A percentile compares a stretch with the other conserved stretches of the same genome.
Conservation (phyloP, 1,284 basidiomycete species). For the Xanthoconium separans region DNA sequence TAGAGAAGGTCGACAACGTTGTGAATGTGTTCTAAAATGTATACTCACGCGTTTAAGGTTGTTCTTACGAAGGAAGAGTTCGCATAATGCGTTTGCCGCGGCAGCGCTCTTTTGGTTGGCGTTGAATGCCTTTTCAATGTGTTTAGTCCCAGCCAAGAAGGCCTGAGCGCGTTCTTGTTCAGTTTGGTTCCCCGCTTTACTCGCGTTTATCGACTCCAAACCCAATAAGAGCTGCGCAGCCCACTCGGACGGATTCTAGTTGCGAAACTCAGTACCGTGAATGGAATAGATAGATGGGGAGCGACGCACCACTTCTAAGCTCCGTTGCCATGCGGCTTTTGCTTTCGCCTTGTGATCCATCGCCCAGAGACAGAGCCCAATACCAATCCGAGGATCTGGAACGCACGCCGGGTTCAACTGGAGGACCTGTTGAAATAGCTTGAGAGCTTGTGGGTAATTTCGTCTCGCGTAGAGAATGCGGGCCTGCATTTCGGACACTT, state of each 20-base stretch:
- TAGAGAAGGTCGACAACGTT: slow-evolving; percentile 30
- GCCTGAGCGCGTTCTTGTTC: slow-evolving; percentile 61
- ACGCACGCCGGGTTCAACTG: slow-evolving; percentile 71
- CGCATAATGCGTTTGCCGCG: slow-evolving; percentile 75
- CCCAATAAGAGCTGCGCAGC: slow-evolving; percentile 79
- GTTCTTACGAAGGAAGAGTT: slow-evolving; percentile 69
- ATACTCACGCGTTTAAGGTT: slow-evolving; percentile 50
- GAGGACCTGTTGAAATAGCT: slow-evolving; percentile 83
- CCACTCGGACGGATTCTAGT: slow-evolving; percentile 76
- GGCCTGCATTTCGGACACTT: slow-evolving; percentile 46
- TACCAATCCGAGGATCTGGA: slow-evolving; percentile 91
- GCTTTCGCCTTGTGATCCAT: slow-evolving; percentile 80
- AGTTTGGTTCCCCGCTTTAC: slow-evolving; percentile 60
- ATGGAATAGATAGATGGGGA: neutral
- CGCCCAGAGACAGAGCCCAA: slow-evolving; percentile 89
- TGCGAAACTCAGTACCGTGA: neutral
- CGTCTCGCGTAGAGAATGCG: slow-evolving; percentile 80
- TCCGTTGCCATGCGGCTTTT: slow-evolving; percentile 84
- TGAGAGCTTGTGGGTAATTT: slow-evolving; percentile 75
- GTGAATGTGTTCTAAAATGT: neutral
- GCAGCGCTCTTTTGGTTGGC: slow-evolving; percentile 73
- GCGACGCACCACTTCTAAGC: slow-evolving; percentile 73
- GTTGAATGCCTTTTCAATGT: slow-evolving; percentile 74
- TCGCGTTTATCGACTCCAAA: slow-evolving; percentile 78
- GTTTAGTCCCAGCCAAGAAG: slow-evolving; percentile 61